A percentile compares a stretch with the other conserved stretches of the same genome.
These are phyloP conservation scores for Collybia mongolica DNA, from an alignment of 768 basidiomycete genomes.

Conservation along the genomic window DNA sequence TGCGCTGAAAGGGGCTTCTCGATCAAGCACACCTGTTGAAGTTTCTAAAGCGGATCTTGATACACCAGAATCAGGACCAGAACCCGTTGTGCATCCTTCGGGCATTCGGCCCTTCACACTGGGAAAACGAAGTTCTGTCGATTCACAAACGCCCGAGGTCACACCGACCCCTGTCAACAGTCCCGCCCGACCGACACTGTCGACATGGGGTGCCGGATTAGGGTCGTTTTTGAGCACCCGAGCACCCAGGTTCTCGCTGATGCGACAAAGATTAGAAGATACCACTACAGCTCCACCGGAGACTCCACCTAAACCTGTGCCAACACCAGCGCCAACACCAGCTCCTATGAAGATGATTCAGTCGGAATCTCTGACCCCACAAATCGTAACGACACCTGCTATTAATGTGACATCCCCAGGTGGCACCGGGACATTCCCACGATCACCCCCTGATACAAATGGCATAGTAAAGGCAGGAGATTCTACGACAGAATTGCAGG, in stretches of 20 bases:
- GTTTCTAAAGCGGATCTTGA: slow-evolving; percentile 36
- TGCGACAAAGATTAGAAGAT: slow-evolving; percentile 11
- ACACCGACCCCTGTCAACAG: slow-evolving; percentile 5
- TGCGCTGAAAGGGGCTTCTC: slow-evolving; percentile 11
- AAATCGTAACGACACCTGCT: slow-evolving; percentile 5
- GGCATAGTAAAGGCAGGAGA: background rate
- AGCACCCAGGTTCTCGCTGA: slow-evolving; percentile 14
- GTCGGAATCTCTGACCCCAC: slow-evolving; percentile 9
- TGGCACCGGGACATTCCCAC: background rate
- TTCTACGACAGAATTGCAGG: background rate
- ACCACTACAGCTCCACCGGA: background rate
- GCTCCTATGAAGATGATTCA: background rate
- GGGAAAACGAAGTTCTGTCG: slow-evolving; percentile 4
- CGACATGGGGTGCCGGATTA: slow-evolving; percentile 18
- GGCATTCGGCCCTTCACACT: slow-evolving; percentile 14
- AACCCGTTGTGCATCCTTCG: slow-evolving; percentile 6
- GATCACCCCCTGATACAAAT: slow-evolving; percentile 4
- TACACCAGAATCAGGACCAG: slow-evolving; percentile 8
- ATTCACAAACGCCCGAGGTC: slow-evolving; percentile 2
- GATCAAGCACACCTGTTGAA: slow-evolving; percentile 36
- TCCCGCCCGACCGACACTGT: slow-evolving; percentile 1
- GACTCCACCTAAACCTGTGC: background rate
- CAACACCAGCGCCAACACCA: background rate
- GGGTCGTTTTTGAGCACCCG: slow-evolving; percentile 18
- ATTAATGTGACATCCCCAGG: slow-evolving; percentile 11